Evolutionary conservation across 768 basidiomycete species (phyloP).

Genomic region (Boletus pseudo-olivaceus): DNA sequence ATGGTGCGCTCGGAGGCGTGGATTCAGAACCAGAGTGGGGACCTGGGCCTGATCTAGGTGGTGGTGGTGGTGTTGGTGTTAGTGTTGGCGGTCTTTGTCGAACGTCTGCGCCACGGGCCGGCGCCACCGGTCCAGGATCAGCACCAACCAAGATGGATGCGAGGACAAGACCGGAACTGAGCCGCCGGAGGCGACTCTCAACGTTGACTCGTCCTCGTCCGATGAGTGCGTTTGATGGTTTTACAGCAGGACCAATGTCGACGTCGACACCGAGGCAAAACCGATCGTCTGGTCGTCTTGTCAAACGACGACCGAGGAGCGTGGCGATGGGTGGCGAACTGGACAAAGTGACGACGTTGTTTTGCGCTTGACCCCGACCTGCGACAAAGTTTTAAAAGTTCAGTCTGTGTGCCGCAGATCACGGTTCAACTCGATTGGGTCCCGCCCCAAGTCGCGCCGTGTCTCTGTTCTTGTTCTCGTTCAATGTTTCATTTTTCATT

Average conservation of each 20-base stretch:
- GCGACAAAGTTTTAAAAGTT: too few species aligned
- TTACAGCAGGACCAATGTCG: not conserved
- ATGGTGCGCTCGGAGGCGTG: not conserved
- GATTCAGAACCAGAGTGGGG: not conserved
- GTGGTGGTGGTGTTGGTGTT: not conserved
- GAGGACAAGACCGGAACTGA: not conserved
- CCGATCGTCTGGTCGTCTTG: conserved; percentile 2
- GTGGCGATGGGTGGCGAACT: not conserved
- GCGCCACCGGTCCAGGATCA: conserved; percentile 11
- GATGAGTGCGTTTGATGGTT: not conserved
- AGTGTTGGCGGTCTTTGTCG: not conserved
- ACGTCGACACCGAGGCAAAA: conserved; percentile 1
- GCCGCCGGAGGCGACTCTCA: not conserved
- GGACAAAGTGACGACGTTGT: not conserved
- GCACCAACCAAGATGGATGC: not conserved
- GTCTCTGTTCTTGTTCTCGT: not conserved
- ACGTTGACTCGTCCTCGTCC: not conserved
- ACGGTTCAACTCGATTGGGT: not conserved
- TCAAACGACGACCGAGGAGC: conserved; percentile 9
- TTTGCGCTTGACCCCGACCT: not conserved
- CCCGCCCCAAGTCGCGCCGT: not conserved
- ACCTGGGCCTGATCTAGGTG: not conserved
- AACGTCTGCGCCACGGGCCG: conserved; percentile 8
- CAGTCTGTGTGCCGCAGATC: too few species aligned
- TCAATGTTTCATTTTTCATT: not conserved